Evolutionary conservation across 1,284 basidiomycete genomes (phyloP).

Genomic region (Trichosporon coremiiforme): DNA sequence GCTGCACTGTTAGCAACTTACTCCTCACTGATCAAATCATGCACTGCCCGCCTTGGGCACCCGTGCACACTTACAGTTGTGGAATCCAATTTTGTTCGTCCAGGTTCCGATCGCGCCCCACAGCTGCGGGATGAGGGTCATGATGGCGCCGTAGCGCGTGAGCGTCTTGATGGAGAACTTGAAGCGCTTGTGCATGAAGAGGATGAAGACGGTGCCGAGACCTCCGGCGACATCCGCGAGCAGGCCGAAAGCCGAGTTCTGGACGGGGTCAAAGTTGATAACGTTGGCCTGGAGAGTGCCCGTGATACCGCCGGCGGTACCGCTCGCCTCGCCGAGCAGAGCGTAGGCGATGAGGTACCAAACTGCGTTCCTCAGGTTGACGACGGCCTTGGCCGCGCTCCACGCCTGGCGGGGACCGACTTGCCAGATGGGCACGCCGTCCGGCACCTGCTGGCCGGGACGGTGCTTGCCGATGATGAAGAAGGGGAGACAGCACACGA

Average conservation of each 20-base stretch:
- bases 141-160: background rate
- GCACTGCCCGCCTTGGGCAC: too few relatives aligned
- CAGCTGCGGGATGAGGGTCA: conserved; percentile 17
- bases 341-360: conserved; percentile 33
- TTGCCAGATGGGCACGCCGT: conserved; percentile 22
- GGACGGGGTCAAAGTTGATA: conserved; percentile 29
- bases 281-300: conserved; percentile 29
- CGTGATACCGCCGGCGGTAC: conserved; percentile 26
- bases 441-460: conserved; percentile 32
- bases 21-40: background rate
- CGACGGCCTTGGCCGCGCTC: conserved; percentile 24
- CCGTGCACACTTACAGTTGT: conserved; percentile 26
- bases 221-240: conserved; percentile 28
- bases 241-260: conserved; percentile 26
- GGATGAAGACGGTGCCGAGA: conserved; percentile 27
- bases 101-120: conserved; percentile 31
- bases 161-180: conserved; percentile 23
- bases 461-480: conserved; percentile 30
- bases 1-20: conserved; percentile 2
- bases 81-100: conserved; percentile 31
- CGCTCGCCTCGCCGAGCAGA: conserved; percentile 18
- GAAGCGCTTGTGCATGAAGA: conserved; percentile 29
- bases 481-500: conserved; percentile 27
- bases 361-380: conserved; percentile 27
- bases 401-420: conserved; percentile 29